phyloP scores from a whole-genome alignment of 2,329 filamentous ascomycete genomes.

The Cladosporium sp. region DNA sequence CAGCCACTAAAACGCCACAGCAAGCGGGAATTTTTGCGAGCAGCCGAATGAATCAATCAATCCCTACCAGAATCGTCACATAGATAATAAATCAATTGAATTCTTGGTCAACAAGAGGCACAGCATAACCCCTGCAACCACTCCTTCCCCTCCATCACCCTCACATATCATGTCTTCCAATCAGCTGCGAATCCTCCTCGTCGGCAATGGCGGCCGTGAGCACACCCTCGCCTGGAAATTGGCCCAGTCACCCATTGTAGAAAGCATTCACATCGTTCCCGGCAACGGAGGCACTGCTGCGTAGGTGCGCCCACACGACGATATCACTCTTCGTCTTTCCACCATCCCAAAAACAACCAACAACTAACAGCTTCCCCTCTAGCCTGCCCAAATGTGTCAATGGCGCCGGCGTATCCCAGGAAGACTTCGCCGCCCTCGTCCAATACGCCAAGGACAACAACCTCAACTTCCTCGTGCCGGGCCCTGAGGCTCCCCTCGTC shows the following conservation, averaged over 20 bases:
- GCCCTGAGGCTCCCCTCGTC: slow-evolving; percentile 90
- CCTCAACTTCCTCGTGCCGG: slow-evolving; percentile 80
- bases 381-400: slow-evolving; percentile 48
- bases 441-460: slow-evolving; percentile 66
- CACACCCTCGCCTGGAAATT: slow-evolving; percentile 94
- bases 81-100: slow-evolving; percentile 2
- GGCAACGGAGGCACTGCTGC: slow-evolving; percentile 83
- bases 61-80: too few species aligned
- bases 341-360: not conserved
- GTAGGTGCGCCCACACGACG: slow-evolving; percentile 24
- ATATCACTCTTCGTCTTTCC: slow-evolving; percentile 8
- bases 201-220: slow-evolving; percentile 92
- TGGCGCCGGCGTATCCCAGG: slow-evolving; percentile 60
- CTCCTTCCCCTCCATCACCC: not conserved
- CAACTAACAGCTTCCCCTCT: slow-evolving; percentile 15
- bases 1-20: not conserved
- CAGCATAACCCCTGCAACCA: not conserved
- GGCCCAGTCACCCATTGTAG: slow-evolving; percentile 71
- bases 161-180: slow-evolving; percentile 19
- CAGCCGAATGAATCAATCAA: not conserved
- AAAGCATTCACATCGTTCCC: slow-evolving; percentile 63
- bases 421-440: slow-evolving; percentile 75
- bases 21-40: not conserved
- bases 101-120: slow-evolving; percentile 2
- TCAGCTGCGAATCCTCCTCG: slow-evolving; percentile 67